Base-by-base conservation (phyloP, 1,284 basidiomycete genomes). In the Moesziomyces parantarcticus region DNA sequence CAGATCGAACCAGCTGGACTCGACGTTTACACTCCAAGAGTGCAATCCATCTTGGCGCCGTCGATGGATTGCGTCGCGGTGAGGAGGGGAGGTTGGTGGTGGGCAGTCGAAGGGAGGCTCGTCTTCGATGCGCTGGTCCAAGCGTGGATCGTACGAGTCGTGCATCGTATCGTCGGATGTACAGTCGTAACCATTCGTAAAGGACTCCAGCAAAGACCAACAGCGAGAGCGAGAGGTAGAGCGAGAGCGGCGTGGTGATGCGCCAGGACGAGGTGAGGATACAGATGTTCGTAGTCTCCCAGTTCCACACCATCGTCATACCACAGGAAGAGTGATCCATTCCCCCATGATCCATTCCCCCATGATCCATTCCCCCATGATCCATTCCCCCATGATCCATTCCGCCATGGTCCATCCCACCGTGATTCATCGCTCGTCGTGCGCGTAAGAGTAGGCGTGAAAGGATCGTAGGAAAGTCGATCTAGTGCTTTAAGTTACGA, bases 231-330 rank as follows among this genome's bases (percentile, higher is more conserved):
- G 60, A 69, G 5, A 62, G 3, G 46, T 65, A 69, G 54, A 74
- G 61, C 1, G 50, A 56, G 14, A 64, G 34, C 0, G 62, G 47
- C 0, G 62, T 57, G 13, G 50, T 52, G 29, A 75, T 59, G 8
- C 57, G 72, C 72, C 72, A 75, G 2, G 57, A 58, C 0, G 59
- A 56, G 11, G 53, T 50, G 1, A 75, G 39, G 26, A 75, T 63
- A 58, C 72, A 75, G 4, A 75, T 8, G 45, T 58, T 49, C 40
- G 47, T 50, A 5, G 67, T 67, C 18, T 58, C 67, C 41, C 50
- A 64, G 50, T 75, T 70, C 72, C 72, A 75, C 1, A 59, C 53
- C 72, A 75, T 75, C 46, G 45, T 54, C 72, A 75, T 75, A 10
- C 43, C 50, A 40, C 72, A 75, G 9, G 14, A 40, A 7, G 13